A percentile compares a stretch with the other conserved stretches of the same genome.
Conservation (phyloP, 2,329 filamentous ascomycete species). For the Canariomyces notabilis region DNA sequence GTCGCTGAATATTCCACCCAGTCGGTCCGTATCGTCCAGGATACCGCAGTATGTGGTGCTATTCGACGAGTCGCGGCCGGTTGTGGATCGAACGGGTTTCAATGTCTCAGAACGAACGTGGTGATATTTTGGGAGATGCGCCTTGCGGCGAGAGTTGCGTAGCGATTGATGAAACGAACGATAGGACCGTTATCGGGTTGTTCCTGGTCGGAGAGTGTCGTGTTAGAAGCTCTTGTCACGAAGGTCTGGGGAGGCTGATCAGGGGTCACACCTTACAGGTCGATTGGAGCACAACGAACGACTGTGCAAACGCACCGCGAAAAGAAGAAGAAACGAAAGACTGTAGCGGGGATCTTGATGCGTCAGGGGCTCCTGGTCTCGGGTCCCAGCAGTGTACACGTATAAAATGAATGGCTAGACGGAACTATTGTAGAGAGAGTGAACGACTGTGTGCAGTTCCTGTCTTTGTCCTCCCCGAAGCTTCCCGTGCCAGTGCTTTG, state of each 20-base stretch:
- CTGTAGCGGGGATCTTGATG: constrained; percentile 6
- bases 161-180: constrained; percentile 9
- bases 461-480: background rate
- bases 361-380: constrained; percentile 8
- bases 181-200: constrained; percentile 4
- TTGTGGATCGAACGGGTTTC: constrained; percentile 1
- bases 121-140: constrained; percentile 4
- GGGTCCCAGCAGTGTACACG: constrained; percentile 5
- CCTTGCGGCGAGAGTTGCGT: constrained; percentile 3
- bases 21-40: constrained; percentile 3
- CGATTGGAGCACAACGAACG: constrained; percentile 23
- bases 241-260: constrained; percentile 23
- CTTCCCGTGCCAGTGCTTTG: constrained; percentile 1
- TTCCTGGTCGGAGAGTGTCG: constrained; percentile 14
- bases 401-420: constrained; percentile 12
- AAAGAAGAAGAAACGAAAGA: constrained; percentile 13
- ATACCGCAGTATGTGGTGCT: background rate
- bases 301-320: constrained; percentile 19
- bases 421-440: constrained; percentile 1
- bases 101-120: constrained; percentile 3
- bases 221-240: constrained; percentile 25
- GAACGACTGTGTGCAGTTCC: constrained; percentile 16
- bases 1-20: constrained; percentile 2
- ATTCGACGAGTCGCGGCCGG: background rate
- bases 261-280: constrained; percentile 26